Evolutionary conservation across 371 early-diverging fungal genomes (phyloP).

Genomic region (Syncephalastrum monosporum): DNA sequence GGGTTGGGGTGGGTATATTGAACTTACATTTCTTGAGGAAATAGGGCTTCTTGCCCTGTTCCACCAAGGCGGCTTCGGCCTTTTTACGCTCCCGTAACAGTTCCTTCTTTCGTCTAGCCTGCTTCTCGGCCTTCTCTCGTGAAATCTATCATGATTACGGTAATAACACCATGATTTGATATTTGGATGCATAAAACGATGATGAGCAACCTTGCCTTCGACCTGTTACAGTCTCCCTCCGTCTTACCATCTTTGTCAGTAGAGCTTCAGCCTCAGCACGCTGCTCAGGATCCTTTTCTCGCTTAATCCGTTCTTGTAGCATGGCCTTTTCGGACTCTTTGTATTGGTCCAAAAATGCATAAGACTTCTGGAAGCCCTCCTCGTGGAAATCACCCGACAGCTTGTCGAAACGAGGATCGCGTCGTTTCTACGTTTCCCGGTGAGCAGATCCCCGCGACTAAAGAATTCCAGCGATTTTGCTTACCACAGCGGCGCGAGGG

Average conservation of each 20-base stretch:
- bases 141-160: constrained; percentile 23
- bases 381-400: constrained; percentile 82
- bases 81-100: constrained; percentile 76
- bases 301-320: constrained; percentile 60
- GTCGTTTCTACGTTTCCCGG: constrained; percentile 49
- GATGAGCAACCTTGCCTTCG: background rate
- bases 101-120: constrained; percentile 63
- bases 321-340: constrained; percentile 68
- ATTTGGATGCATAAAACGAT: background rate
- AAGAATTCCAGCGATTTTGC: constrained; percentile 2
- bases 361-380: constrained; percentile 84
- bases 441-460: background rate
- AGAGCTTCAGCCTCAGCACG: constrained; percentile 46
- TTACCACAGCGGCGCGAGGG: constrained; percentile 53
- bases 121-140: constrained; percentile 34
- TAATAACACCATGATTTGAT: background rate
- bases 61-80: constrained; percentile 73
- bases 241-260: constrained; percentile 57
- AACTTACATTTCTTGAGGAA: constrained; percentile 82
- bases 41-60: constrained; percentile 87
- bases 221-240: background rate
- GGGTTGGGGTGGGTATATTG: background rate
- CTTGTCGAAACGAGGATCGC: constrained; percentile 91
- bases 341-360: constrained; percentile 78
- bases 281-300: constrained; percentile 58